These are phyloP conservation scores for Russula vinacea DNA, from an alignment of 768 basidiomycete species.

Conservation along the genomic window DNA sequence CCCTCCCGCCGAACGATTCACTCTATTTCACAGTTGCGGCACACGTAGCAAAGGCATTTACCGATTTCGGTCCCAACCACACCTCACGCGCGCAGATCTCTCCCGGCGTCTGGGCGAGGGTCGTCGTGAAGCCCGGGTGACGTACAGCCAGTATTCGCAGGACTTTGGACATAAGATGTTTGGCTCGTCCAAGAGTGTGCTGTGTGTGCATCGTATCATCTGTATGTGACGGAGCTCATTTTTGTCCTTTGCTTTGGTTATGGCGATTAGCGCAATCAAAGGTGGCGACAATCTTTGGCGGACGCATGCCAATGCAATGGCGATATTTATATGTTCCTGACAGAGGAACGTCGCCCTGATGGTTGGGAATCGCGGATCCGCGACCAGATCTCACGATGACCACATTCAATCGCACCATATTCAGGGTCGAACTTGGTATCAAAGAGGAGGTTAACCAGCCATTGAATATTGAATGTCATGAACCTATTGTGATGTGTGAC, in stretches of 20 bases:
- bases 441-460: constrained; percentile 32
- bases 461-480: too few species aligned
- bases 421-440: constrained; percentile 36
- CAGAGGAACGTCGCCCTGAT: constrained; percentile 66
- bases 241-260: neutral
- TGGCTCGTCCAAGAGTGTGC: constrained; percentile 60
- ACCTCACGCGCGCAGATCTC: constrained; percentile 57
- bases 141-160: constrained; percentile 57
- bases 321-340: constrained; percentile 53
- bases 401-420: constrained; percentile 47
- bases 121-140: constrained; percentile 50
- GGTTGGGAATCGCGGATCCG: constrained; percentile 65
- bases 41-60: constrained; percentile 5
- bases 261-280: constrained; percentile 51
- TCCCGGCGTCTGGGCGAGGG: constrained; percentile 57
- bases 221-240: neutral
- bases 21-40: constrained; percentile 17
- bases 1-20: constrained; percentile 16
- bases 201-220: neutral
- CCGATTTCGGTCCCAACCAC: constrained; percentile 27
- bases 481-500: neutral
- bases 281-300: constrained; percentile 63
- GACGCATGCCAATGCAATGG: constrained; percentile 51
- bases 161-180: constrained; percentile 54
- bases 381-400: constrained; percentile 52